Base-by-base conservation (phyloP, 1,284 basidiomycete species). In the Tremellales sp. region DNA sequence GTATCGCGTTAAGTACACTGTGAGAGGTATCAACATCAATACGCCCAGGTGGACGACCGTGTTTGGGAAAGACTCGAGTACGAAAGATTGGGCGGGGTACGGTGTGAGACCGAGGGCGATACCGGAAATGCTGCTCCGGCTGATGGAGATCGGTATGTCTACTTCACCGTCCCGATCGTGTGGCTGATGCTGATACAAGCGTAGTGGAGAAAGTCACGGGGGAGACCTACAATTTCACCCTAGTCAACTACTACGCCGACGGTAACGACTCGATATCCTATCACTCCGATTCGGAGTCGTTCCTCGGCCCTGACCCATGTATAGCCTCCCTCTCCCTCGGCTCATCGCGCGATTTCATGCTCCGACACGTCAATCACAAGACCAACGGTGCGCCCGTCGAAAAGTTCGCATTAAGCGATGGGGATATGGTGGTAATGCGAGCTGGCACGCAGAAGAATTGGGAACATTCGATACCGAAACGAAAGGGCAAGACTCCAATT, bases 401-500 rank as follows among this genome's bases (percentile, higher is more conserved):
- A 39, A 71, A 72, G 45, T 70, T 70, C 45, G 44, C 43, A 4
- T 49, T 75, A 33, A 49, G 58, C 12, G 60, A 65, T 36, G 73
- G 73, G 17, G 71, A 72, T 47, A 64, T 74, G 59, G 60, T 75
- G 12, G 58, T 75, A 19, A 75, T 75, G 74, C 58, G 67, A 12
- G 74, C 73, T 1, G 57, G 45, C 29, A 75, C 73, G 4, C 74
- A 75, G 48, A 57, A 62, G 33, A 62, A 69, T 22, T 75, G 70
- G 70, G 56, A 73, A 40, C 74, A 75, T 53, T 59, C 62, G 31
- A 61, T 75, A 7, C 73, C 74, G 2, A 75, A 74, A 49, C 51
- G 74, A 7, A 64, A 61, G 19, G 19, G 19, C 5, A 17, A n/a
- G 15, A 64, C 61, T 29, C n/a, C n/a, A n/a, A 67, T 60, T 3